A percentile compares a stretch with the other conserved stretches of the same genome.
These are phyloP conservation scores for Podospora pseudopauciseta DNA, from an alignment of 495 filamentous ascomycete genomes.

Conservation along the genomic window DNA sequence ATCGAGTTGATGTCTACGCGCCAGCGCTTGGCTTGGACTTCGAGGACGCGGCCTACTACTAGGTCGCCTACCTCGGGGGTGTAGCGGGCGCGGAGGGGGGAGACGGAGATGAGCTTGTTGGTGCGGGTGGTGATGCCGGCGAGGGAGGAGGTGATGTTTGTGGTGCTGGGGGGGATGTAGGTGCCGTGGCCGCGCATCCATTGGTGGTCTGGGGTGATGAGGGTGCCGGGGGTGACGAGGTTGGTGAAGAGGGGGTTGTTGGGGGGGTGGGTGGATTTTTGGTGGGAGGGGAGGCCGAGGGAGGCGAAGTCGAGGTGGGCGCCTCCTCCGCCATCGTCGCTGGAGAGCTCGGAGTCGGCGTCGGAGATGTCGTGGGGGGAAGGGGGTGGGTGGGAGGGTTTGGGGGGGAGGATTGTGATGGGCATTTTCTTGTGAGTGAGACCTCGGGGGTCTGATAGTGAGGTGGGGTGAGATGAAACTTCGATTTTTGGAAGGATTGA, in stretches of 20 bases:
- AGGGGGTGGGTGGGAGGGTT: slow-evolving; percentile 31
- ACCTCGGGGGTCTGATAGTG: slow-evolving; percentile 5
- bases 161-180: slow-evolving; percentile 55
- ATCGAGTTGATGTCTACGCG: slow-evolving; percentile 86
- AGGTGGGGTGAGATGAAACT: slow-evolving; percentile 6
- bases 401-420: slow-evolving; percentile 73
- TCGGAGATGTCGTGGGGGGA: slow-evolving; percentile 17
- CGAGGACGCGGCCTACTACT: slow-evolving; percentile 87
- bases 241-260: slow-evolving; percentile 22
- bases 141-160: slow-evolving; percentile 77
- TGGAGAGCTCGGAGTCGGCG: slow-evolving; percentile 31
- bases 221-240: slow-evolving; percentile 85
- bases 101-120: slow-evolving; percentile 92
- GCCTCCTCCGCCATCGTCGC: slow-evolving; percentile 24
- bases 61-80: slow-evolving; percentile 93
- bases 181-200: slow-evolving; percentile 98
- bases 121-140: slow-evolving; percentile 83
- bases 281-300: slow-evolving; percentile 43
- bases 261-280: slow-evolving; percentile 16
- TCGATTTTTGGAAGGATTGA: not conserved
- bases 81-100: slow-evolving; percentile 87
- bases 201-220: slow-evolving; percentile 85
- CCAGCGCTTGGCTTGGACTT: slow-evolving; percentile 88
- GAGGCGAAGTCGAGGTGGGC: slow-evolving; percentile 53
- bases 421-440: slow-evolving; percentile 55